These are phyloP conservation scores for Coffea humblotiana DNA, from an alignment of 305 asterid genomes.

Conservation along the genomic window DNA sequence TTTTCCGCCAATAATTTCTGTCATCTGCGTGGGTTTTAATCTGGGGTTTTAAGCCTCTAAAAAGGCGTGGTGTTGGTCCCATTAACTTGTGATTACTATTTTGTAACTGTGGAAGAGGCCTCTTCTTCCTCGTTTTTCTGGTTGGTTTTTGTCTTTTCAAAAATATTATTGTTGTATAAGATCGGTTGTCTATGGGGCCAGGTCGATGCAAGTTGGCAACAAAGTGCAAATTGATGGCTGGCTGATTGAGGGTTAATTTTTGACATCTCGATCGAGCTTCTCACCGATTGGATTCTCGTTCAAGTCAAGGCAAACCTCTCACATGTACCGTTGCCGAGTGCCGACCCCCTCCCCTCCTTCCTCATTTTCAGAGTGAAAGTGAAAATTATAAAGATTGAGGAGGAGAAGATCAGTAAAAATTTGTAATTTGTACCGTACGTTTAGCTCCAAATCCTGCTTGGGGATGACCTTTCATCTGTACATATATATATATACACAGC, in stretches of 20 bases:
- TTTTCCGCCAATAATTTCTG: not conserved
- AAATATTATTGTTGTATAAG: not conserved
- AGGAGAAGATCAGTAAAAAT: not conserved
- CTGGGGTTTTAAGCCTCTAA: not conserved
- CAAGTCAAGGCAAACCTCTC: not conserved
- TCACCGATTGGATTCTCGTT: not conserved
- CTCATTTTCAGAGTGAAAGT: not conserved
- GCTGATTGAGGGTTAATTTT: not conserved
- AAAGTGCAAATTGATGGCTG: not conserved
- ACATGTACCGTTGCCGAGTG: not conserved
- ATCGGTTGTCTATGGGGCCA: slow-evolving; percentile 15
- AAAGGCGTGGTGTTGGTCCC: not conserved
- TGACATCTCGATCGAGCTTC: not conserved
- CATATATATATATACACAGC: too few species aligned
- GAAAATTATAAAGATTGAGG: not conserved
- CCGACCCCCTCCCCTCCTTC: not conserved
- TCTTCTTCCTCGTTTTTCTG: not conserved
- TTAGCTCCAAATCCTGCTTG: not conserved
- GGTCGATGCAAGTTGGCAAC: slow-evolving; percentile 4
- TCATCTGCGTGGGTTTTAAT: not conserved
- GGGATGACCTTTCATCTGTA: too few species aligned
- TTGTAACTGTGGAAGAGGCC: not conserved
- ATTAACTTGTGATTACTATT: not conserved
- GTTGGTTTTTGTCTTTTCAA: not conserved
- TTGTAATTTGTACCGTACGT: not conserved